These are phyloP conservation scores for Fusarium devonianum DNA, from an alignment of 2,329 filamentous ascomycete genomes.

Conservation along the genomic window DNA sequence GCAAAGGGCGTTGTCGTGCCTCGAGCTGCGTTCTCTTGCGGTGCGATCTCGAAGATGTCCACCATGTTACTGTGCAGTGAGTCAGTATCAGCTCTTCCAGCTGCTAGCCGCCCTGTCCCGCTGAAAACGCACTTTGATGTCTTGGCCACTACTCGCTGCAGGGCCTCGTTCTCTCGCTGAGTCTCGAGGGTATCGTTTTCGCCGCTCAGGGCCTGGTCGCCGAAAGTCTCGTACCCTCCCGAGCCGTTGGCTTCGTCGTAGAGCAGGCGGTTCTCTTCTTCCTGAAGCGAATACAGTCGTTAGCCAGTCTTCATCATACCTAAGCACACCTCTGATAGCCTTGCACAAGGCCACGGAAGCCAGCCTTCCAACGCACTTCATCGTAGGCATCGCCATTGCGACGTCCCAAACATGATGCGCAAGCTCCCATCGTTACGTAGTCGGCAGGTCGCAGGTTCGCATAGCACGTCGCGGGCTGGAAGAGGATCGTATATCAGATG, in stretches of 20 bases:
- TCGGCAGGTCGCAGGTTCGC: conserved; percentile 26
- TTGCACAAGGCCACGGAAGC: not conserved
- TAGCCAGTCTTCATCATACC: conserved; percentile 5
- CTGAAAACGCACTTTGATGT: conserved; percentile 64
- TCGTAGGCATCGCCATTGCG: conserved; percentile 60
- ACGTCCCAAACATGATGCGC: conserved; percentile 66
- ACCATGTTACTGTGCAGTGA: conserved; percentile 64
- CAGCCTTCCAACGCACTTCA: conserved; percentile 53
- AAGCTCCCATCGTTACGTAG: conserved; percentile 61
- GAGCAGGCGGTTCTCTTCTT: conserved; percentile 64
- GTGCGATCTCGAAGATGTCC: conserved; percentile 71
- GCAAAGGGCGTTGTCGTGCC: conserved; percentile 51
- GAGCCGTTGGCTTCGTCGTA: conserved; percentile 67
- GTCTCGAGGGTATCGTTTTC: conserved; percentile 68
- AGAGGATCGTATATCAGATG: conserved; percentile 7
- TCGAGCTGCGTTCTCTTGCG: conserved; percentile 54
- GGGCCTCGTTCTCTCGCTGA: conserved; percentile 69
- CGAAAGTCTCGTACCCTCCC: conserved; percentile 71
- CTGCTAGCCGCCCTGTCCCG: not conserved
- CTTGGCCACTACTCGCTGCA: conserved; percentile 68
- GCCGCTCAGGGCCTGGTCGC: conserved; percentile 60
- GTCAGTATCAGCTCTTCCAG: conserved; percentile 10
- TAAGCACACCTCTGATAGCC: too few species aligned
- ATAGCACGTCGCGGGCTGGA: conserved; percentile 28
- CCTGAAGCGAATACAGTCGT: conserved; percentile 46